A percentile compares a stretch with the other conserved stretches of the same genome.
These are phyloP conservation scores for Alternaria sp. DNA, from an alignment of 2,329 filamentous ascomycete genomes.

Conservation along the genomic window DNA sequence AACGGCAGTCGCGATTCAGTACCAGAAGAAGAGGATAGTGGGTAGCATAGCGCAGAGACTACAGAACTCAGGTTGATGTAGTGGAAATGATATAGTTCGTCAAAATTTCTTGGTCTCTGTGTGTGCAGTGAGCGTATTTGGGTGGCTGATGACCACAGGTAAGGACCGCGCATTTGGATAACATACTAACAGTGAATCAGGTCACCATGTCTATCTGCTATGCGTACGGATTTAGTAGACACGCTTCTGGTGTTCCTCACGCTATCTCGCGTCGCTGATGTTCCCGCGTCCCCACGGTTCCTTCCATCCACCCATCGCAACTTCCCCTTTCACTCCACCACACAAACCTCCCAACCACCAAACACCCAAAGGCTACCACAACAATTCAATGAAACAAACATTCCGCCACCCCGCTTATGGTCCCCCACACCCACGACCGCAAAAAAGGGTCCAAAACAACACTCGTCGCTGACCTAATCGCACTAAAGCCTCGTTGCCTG, in stretches of 20 bases:
- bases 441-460: not conserved
- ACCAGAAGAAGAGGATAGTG: not conserved
- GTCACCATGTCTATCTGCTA: not conserved
- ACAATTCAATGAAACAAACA: not conserved
- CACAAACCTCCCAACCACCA: not conserved
- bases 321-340: not conserved
- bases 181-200: not conserved
- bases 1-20: constrained; percentile 7
- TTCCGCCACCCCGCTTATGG: not conserved
- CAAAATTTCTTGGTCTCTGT: not conserved
- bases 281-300: not conserved
- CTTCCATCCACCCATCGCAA: not conserved
- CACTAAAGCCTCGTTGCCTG: not conserved
- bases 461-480: not conserved
- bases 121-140: not conserved
- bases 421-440: not conserved
- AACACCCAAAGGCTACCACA: not conserved
- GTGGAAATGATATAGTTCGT: not conserved
- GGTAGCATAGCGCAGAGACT: constrained; percentile 7
- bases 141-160: not conserved
- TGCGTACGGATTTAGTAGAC: not conserved
- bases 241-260: not conserved
- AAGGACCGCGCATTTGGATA: not conserved
- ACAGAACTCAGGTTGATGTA: not conserved
- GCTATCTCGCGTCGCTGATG: not conserved